Evolutionary conservation across 2,329 filamentous ascomycete species (phyloP).

Genomic region (Albophoma yamanashiensis): DNA sequence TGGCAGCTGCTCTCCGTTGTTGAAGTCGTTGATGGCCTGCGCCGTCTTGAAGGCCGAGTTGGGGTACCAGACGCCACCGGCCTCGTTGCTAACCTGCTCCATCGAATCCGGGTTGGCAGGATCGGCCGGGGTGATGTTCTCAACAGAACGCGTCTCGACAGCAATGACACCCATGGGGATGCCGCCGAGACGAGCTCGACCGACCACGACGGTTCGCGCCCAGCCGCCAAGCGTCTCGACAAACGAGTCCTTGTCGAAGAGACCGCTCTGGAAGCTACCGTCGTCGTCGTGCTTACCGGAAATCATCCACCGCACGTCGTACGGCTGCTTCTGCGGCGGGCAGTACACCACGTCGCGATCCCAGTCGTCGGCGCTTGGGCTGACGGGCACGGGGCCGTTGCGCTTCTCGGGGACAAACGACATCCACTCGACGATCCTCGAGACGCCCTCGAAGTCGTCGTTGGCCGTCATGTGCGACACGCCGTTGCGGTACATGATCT

Average conservation of each 20-base stretch:
- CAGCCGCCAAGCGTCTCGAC: constrained; percentile 94
- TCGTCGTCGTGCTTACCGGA: constrained; percentile 71
- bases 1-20: constrained; percentile 94
- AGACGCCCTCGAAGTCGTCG: constrained; percentile 95
- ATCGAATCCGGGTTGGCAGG: constrained; percentile 98
- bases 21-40: constrained; percentile 98
- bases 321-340: constrained; percentile 70
- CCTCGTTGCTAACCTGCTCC: constrained; percentile 88
- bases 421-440: constrained; percentile 97
- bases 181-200: constrained; percentile 89
- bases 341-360: constrained; percentile 86
- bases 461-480: constrained; percentile 98
- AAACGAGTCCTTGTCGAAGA: constrained; percentile 96
- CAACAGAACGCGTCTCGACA: constrained; percentile 89
- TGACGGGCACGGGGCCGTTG: constrained; percentile 85
- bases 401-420: constrained; percentile 96
- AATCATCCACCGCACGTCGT: constrained; percentile 93
- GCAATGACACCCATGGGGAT: constrained; percentile 98
- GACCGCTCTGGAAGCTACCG: constrained; percentile 63
- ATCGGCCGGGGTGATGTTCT: constrained; percentile 94
- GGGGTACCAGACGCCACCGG: constrained; percentile 98
- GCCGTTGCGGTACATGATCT: constrained; percentile 99
- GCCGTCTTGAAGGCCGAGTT: constrained; percentile 99
- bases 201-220: constrained; percentile 93
- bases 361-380: constrained; percentile 76